Percentiles rank a stretch among this genome's conserved stretches.
Conservation (phyloP, 2,329 filamentous ascomycete genomes). For the Geoglossum cookeanum region DNA sequence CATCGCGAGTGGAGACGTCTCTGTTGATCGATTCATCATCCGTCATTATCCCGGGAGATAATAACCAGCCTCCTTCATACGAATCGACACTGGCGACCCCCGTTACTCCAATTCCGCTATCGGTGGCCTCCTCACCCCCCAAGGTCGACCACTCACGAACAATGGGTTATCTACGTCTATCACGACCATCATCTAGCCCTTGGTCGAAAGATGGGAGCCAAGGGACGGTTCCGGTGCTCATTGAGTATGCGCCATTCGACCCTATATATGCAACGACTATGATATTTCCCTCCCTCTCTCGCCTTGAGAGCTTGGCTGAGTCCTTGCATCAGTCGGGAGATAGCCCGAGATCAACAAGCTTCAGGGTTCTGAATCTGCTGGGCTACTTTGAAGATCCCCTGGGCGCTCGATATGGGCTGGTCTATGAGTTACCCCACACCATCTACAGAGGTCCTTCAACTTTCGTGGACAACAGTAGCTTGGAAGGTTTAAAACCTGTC, state of each 20-base stretch:
- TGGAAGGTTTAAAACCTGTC: constrained; percentile 2
- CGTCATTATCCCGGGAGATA: constrained; percentile 1
- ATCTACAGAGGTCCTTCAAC: constrained; percentile 33
- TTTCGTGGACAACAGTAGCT: neutral
- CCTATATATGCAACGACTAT: constrained; percentile 26
- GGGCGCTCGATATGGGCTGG: constrained; percentile 48
- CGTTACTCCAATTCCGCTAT: neutral
- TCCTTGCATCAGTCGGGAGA: constrained; percentile 5
- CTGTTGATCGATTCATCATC: constrained; percentile 2
- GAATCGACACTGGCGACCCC: neutral
- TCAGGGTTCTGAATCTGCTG: constrained; percentile 38
- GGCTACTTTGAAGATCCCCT: constrained; percentile 58
- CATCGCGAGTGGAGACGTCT: neutral
- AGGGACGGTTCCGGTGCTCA: constrained; percentile 34
- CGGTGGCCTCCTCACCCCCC: neutral
- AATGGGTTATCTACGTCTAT: neutral
- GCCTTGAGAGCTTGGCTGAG: constrained; percentile 20
- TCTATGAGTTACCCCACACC: constrained; percentile 52
- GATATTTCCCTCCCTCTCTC: constrained; percentile 21
- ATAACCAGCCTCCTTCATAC: neutral
- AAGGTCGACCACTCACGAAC: neutral
- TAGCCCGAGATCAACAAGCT: constrained; percentile 30
- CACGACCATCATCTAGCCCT: constrained; percentile 9
- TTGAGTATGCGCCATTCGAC: constrained; percentile 46
- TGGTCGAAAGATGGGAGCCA: constrained; percentile 21